A percentile compares a stretch with the other conserved stretches of the same genome.
Evolutionary conservation across 2,329 filamentous ascomycete genomes (phyloP).

Genomic region (Meredithiella fracta): DNA sequence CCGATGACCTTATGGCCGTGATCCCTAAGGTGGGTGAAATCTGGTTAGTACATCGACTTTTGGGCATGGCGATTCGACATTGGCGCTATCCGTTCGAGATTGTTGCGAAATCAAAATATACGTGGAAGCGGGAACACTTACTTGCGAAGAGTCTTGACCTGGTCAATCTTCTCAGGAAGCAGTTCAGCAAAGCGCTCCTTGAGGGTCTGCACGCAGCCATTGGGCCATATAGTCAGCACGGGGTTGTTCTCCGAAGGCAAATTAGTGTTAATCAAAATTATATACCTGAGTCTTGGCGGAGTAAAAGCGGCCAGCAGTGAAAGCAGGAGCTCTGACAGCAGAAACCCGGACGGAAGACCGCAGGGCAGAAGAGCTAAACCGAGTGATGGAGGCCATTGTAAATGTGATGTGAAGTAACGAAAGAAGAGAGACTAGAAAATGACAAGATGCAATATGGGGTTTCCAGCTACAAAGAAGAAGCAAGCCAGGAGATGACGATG

Average conservation of each 20-base stretch:
- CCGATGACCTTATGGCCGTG: slow-evolving; percentile 89
- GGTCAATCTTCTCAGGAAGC: slow-evolving; percentile 90
- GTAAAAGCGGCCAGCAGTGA: slow-evolving; percentile 78
- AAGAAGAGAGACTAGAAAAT: slow-evolving; percentile 16
- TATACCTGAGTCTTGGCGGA: slow-evolving; percentile 75
- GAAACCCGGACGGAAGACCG: slow-evolving; percentile 56
- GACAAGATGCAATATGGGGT: background rate
- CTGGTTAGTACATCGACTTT: slow-evolving; percentile 15
- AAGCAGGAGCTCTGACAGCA: slow-evolving; percentile 54
- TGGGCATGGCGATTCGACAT: no score
- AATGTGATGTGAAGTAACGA: slow-evolving; percentile 17
- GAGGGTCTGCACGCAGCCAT: slow-evolving; percentile 47
- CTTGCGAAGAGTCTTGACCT: slow-evolving; percentile 98
- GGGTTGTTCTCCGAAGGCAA: background rate
- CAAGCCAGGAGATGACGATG: background rate
- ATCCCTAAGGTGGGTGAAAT: slow-evolving; percentile 40
- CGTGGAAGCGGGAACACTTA: slow-evolving; percentile 32
- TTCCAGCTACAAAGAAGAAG: slow-evolving; percentile 1
- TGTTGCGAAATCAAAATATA: no score
- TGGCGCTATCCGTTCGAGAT: no score
- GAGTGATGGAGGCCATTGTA: slow-evolving; percentile 70
- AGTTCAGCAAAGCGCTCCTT: slow-evolving; percentile 98
- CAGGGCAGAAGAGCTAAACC: slow-evolving; percentile 66
- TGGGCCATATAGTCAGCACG: slow-evolving; percentile 14
- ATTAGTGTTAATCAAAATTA: background rate